Base-by-base conservation (phyloP, 805 yeast genomes). In the Metschnikowia lochheadii region DNA sequence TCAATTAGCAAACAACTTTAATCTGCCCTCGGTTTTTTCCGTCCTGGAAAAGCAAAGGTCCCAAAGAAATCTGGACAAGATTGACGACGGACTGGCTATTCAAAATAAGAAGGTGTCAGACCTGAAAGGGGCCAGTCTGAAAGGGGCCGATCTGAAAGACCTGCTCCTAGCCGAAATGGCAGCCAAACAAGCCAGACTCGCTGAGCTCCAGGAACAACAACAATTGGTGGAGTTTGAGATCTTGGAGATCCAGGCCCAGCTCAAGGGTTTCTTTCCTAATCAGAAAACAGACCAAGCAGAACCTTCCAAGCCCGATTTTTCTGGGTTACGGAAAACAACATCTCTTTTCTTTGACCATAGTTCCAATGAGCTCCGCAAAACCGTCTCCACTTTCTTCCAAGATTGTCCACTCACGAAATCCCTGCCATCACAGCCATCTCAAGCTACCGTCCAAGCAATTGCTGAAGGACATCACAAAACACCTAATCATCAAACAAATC, bases 131-230 rank as follows among this genome's bases (percentile, higher is more conserved):
- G 29, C 29, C 0, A 11, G 8, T 26, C 11, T 26, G 29, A 26
- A 26, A 26, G 29, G 2, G 4, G 29, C 29, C 0, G 29, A 26
- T 26, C 11, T 26, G 29, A 26, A 26, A 26, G 45, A 42, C 5
- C 38, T 29, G n/a, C 45, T 42, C 11, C 46, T 67, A 6, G 56
- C 63, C 5, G 48, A 53, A 35, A 68, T 64, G 49, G 82, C 86
- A 0, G 58, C 75, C 2, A 82, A 83, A 58, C 84, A 82, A 57
- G 71, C 83, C 52, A 74, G 74, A 49, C 73, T 82, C 7, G 53
- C 72, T 15, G 84, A 81, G 44, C 60, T 79, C 50, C 78, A 76
- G 57, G 64, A 69, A n/a, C 70, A 70, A 33, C 60, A 72, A 48
- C 67, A 69, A 13, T 37, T 50, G 6, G 56, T 69, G 32, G 66